Evolutionary conservation across 2,329 filamentous ascomycete genomes (phyloP).

Genomic region (Ophiocordyceps camponoti-leonardi): DNA sequence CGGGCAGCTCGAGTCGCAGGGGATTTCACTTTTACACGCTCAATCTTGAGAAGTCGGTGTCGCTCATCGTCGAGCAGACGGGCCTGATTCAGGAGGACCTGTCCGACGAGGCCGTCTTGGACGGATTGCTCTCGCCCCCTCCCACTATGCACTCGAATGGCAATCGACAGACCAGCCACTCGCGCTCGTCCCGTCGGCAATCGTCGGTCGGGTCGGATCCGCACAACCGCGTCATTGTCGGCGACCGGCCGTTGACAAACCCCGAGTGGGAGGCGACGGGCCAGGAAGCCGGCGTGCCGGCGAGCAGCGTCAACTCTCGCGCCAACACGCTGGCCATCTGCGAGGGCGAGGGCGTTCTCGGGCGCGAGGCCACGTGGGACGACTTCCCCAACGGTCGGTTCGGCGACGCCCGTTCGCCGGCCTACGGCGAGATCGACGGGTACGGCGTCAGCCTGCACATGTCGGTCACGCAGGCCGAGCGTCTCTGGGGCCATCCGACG

Average conservation of each 20-base stretch:
- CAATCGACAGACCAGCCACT: slow-evolving; percentile 15
- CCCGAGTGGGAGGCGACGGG: slow-evolving; percentile 57
- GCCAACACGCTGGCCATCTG: slow-evolving; percentile 84
- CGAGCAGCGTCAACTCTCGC: slow-evolving; percentile 56
- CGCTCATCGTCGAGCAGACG: slow-evolving; percentile 76
- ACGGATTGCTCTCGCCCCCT: slow-evolving; percentile 4
- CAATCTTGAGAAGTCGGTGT: slow-evolving; percentile 90
- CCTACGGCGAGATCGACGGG: slow-evolving; percentile 94
- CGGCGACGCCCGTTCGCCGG: slow-evolving; percentile 82
- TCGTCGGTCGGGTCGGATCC: slow-evolving; percentile 74
- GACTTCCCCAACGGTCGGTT: slow-evolving; percentile 94
- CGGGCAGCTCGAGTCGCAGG: slow-evolving; percentile 39
- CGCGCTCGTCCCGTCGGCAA: slow-evolving; percentile 37
- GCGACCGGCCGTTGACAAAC: slow-evolving; percentile 39
- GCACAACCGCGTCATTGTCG: slow-evolving; percentile 74
- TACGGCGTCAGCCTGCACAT: slow-evolving; percentile 94
- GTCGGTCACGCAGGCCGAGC: slow-evolving; percentile 64
- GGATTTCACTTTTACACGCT: slow-evolving; percentile 97
- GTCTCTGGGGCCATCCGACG: slow-evolving; percentile 69
- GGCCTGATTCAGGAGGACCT: slow-evolving; percentile 54
- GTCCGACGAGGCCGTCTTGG: slow-evolving; percentile 19
- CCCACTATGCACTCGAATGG: slow-evolving; percentile 31
- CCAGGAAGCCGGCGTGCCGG: slow-evolving; percentile 59
- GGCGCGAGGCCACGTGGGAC: slow-evolving; percentile 94
- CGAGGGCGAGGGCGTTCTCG: slow-evolving; percentile 77